Percentiles rank a stretch among this genome's conserved stretches.
Conservation (phyloP, 2,329 filamentous ascomycete genomes). For the Aspergillus sp. region DNA sequence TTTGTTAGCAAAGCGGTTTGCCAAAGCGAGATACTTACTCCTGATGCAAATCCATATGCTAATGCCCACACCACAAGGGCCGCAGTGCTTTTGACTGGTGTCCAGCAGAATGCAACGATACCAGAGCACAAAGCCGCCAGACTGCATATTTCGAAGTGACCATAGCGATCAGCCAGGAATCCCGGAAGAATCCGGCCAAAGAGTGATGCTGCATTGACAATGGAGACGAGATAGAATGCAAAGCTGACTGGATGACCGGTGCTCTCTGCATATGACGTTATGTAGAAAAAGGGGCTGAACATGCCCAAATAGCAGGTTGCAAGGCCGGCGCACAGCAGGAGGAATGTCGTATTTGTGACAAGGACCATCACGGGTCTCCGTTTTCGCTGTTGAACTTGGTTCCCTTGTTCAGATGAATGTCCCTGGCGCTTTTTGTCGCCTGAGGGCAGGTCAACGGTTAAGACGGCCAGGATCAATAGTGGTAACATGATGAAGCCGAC, state of each 20-base stretch:
- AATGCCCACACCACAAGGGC: constrained; percentile 38
- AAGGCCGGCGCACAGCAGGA: constrained; percentile 21
- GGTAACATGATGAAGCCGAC: constrained; percentile 35
- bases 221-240: constrained; percentile 31
- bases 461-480: constrained; percentile 22
- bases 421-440: neutral
- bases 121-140: constrained; percentile 23
- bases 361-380: constrained; percentile 2
- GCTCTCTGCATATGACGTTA: constrained; percentile 19
- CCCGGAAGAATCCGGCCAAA: constrained; percentile 30
- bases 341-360: constrained; percentile 15
- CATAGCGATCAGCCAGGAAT: constrained; percentile 26
- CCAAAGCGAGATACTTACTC: constrained; percentile 19
- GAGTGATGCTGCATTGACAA: constrained; percentile 30
- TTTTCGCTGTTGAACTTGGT: constrained; percentile 1
- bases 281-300: constrained; percentile 33
- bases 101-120: constrained; percentile 39
- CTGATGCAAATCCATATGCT: constrained; percentile 40
- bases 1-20: neutral
- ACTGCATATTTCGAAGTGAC: constrained; percentile 24
- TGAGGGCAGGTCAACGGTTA: constrained; percentile 6
- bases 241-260: constrained; percentile 20
- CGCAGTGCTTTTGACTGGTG: constrained; percentile 32
- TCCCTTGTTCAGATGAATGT: neutral
- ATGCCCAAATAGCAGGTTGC: constrained; percentile 31